Evolutionary conservation across 2,329 filamentous ascomycete genomes (phyloP).

Genomic region (Trichoderma sp.): DNA sequence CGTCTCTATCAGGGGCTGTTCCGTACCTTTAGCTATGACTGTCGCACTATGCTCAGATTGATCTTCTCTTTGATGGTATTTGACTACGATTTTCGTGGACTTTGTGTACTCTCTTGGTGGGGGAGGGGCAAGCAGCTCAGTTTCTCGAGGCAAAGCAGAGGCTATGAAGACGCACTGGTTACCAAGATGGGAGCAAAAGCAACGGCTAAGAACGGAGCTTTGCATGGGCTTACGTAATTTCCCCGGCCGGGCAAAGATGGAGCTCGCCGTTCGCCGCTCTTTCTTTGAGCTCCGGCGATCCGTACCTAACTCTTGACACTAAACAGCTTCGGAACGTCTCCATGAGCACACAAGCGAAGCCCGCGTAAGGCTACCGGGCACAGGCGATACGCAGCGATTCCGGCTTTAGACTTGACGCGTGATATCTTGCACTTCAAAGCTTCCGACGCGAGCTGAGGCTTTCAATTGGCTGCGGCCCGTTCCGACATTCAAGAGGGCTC

Average conservation of each 20-base stretch:
- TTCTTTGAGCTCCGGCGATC: not conserved
- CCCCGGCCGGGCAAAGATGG: conserved; percentile 32
- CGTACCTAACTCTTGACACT: not conserved
- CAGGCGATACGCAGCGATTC: not conserved
- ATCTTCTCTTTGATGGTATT: not conserved
- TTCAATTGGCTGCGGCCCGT: conserved; percentile 12
- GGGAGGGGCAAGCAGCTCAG: conserved; percentile 14
- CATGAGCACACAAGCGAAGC: not conserved
- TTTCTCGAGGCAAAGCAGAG: not conserved
- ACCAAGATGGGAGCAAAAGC: not conserved
- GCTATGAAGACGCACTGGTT: not conserved
- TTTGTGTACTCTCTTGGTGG: not conserved
- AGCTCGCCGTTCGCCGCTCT: conserved; percentile 41
- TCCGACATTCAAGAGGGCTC: too few species aligned
- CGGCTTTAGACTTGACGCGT: not conserved
- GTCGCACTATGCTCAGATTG: too few species aligned
- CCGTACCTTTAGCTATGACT: too few species aligned
- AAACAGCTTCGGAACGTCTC: too few species aligned
- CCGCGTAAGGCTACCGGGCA: conserved; percentile 15
- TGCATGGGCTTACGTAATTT: conserved; percentile 35
- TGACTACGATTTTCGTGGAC: not conserved
- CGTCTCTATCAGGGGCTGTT: too few species aligned
- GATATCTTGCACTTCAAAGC: not conserved
- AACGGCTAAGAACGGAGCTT: not conserved
- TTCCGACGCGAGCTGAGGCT: conserved; percentile 23